Conservation (phyloP, 305 asterid species). For the Fraxinus baroniana region DNA sequence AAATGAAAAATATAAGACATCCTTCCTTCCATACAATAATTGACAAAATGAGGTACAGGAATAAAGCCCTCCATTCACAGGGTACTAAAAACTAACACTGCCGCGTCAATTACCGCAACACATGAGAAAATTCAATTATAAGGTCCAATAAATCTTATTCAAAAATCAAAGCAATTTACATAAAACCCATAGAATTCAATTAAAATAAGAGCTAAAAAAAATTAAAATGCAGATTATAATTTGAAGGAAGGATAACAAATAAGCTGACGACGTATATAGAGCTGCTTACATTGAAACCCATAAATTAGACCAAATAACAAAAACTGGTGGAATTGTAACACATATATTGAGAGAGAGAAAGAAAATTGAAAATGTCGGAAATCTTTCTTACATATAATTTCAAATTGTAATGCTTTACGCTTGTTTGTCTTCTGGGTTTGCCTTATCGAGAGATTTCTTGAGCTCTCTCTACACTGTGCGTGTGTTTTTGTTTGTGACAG, state of each 20-base stretch:
- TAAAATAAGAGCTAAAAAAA: conserved; percentile 10
- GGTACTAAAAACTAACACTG: background rate
- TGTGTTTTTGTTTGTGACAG: background rate
- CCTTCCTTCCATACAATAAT: background rate
- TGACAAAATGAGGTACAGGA: background rate
- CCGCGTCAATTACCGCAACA: background rate
- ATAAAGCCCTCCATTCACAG: background rate
- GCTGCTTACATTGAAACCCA: background rate
- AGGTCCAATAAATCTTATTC: background rate
- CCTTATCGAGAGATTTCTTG: conserved; percentile 12
- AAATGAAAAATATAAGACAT: background rate
- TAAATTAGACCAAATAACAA: conserved; percentile 5
- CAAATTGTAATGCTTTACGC: background rate
- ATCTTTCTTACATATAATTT: conserved; percentile 26
- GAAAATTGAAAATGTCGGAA: conserved; percentile 14
- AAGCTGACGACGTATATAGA: background rate
- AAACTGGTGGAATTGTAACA: conserved; percentile 8
- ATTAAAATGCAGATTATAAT: conserved; percentile 15
- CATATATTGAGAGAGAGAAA: background rate
- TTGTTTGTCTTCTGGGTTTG: background rate
- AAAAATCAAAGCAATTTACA: conserved; percentile 7
- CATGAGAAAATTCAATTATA: conserved; percentile 2
- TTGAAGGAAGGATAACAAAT: background rate
- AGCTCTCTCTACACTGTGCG: background rate
- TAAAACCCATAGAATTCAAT: conserved; percentile 17